These are phyloP conservation scores for Suillus americanus DNA, from an alignment of 768 basidiomycete species.

Conservation along the genomic window DNA sequence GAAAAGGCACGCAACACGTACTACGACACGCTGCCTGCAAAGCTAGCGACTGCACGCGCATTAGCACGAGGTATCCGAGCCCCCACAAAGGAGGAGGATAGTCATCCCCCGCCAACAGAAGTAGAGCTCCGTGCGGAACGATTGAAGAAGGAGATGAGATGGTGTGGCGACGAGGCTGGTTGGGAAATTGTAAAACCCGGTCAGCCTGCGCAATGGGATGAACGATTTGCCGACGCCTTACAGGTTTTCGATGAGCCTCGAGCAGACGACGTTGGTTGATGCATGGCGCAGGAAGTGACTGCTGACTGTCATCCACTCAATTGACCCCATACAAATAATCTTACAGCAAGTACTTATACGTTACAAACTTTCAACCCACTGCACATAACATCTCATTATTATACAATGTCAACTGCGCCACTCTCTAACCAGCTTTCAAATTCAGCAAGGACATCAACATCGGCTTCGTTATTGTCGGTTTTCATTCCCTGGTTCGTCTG, in stretches of 20 bases:
- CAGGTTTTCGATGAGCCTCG: slow-evolving; percentile 56
- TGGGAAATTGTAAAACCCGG: slow-evolving; percentile 77
- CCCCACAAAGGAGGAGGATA: slow-evolving; percentile 81
- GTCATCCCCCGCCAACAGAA: slow-evolving; percentile 81
- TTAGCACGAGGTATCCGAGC: slow-evolving; percentile 74
- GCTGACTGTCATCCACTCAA: neutral
- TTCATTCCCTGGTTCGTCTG: neutral
- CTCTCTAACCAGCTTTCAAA: slow-evolving; percentile 71
- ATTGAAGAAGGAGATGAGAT: slow-evolving; percentile 83
- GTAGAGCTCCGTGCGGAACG: slow-evolving; percentile 87
- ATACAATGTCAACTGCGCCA: slow-evolving; percentile 53
- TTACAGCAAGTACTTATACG: slow-evolving; percentile 4
- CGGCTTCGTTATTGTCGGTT: slow-evolving; percentile 13
- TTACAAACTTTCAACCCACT: neutral
- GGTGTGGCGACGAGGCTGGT: slow-evolving; percentile 77
- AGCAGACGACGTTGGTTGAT: slow-evolving; percentile 2
- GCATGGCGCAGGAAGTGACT: neutral
- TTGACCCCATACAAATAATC: neutral
- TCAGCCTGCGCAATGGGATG: slow-evolving; percentile 71
- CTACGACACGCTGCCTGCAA: slow-evolving; percentile 66
- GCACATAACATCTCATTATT: neutral
- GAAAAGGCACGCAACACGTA: slow-evolving; percentile 72
- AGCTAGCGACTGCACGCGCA: slow-evolving; percentile 70
- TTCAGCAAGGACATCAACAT: slow-evolving; percentile 57
- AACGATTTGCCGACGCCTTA: slow-evolving; percentile 60